Evolutionary conservation across 2,329 filamentous ascomycete species (phyloP), one percentile per base, ranked within the genome.

Genomic region (Hymenoscyphus fraxineus): DNA sequence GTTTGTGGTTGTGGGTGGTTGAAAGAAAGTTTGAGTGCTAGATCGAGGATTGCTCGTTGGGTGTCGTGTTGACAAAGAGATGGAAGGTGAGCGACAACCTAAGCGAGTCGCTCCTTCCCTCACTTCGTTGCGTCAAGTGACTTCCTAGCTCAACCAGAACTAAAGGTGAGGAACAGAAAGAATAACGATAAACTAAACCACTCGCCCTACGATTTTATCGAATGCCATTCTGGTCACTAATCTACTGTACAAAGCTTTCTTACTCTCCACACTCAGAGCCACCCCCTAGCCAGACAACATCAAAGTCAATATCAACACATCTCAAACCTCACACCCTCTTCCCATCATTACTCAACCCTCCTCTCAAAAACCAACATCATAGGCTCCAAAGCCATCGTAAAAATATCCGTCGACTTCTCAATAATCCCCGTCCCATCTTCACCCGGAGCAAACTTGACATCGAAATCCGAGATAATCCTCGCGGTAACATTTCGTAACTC

Each of bases 291-390:
- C n/a, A 6, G 4, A 7, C n/a, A n/a, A 1, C 3, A 4, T 15
- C 3, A 6, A 15, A 5, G 15, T 16, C 40, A 13, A 44, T 44
- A 13, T 13, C 3, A 13, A 44, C 10, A 6, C 15, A 10, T 10
- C 57, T n/a, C 15, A 6, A 40, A 39, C n/a, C 32, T 39, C n/a
- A 31, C n/a, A 6, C 38, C 35, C 57, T 19, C n/a, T 10, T 41
- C 6, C 13, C 38, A 31, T 31, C 6, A 35, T 54, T 16, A 32
- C 22, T 54, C 16, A 51, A 44, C 13, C 40, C 61, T 38, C 35
- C 47, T 60, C 2, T 58, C 67, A 58, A 69, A 71, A n/a, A 66
- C 31, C 57, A 71, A 39, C 38, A 55, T 67, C 63, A 71, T 32
- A 47, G 62, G 58, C 13, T 54, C 59, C 19, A 71, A 12, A 6